These are phyloP conservation scores for Crucihimalaya himalaica DNA, from an alignment of 345 rosid species.

Conservation along the genomic window DNA sequence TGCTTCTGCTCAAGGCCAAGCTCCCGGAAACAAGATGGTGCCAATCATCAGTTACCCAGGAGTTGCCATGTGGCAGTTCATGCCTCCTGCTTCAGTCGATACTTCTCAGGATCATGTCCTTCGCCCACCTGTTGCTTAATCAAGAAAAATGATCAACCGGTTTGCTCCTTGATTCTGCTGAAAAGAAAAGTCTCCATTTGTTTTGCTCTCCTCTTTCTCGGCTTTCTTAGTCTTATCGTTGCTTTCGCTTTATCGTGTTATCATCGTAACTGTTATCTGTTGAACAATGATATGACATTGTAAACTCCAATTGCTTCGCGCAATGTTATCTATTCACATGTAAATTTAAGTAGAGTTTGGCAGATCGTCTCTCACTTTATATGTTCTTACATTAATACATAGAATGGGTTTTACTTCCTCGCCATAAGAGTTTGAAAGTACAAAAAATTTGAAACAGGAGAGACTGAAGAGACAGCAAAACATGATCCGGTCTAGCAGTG, in stretches of 20 bases:
- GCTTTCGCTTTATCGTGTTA: constrained; percentile 41
- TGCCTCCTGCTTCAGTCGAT: constrained; percentile 94
- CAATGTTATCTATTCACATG: constrained; percentile 47
- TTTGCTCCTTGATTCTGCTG: constrained; percentile 45
- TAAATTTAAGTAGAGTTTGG: constrained; percentile 52
- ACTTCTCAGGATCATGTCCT: constrained; percentile 97
- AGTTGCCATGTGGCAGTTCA: constrained; percentile 98
- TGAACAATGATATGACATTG: constrained; percentile 40
- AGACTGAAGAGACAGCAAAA: constrained; percentile 25
- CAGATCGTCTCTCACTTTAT: constrained; percentile 26
- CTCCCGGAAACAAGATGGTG: constrained; percentile 85
- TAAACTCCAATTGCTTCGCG: constrained; percentile 36
- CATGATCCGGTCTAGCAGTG: constrained; percentile 31
- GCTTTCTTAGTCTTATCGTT: constrained; percentile 41
- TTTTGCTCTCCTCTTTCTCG: constrained; percentile 45
- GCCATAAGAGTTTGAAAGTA: constrained; percentile 35
- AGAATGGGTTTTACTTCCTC: constrained; percentile 31
- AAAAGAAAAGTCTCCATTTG: constrained; percentile 42
- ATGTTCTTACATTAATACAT: constrained; percentile 38
- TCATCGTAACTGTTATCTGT: constrained; percentile 49
- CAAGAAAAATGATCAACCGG: constrained; percentile 41
- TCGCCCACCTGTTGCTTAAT: constrained; percentile 86
- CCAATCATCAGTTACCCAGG: constrained; percentile 92
- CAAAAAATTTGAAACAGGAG: constrained; percentile 36
- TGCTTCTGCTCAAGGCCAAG: constrained; percentile 76